Conservation (phyloP, 202 grass and related monocot species). For the Setaria viridis region DNA sequence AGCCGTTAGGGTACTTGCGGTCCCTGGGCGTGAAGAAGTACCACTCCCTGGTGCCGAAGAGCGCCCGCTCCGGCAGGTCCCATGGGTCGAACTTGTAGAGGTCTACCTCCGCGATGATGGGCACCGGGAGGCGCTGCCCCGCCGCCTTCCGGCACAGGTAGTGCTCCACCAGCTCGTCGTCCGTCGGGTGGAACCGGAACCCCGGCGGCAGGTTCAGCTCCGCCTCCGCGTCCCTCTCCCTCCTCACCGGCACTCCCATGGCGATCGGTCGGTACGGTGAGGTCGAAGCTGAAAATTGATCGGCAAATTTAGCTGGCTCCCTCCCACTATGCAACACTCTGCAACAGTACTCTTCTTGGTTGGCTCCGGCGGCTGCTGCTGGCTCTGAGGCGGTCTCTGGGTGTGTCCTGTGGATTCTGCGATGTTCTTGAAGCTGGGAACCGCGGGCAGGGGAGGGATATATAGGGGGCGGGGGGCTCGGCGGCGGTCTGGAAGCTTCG, state of each 20-base stretch:
- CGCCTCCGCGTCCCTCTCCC: slow-evolving; percentile 80
- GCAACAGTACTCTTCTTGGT: no score
- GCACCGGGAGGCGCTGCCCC: slow-evolving; percentile 57
- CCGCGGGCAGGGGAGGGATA: slow-evolving; percentile 16
- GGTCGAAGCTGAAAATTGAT: background rate
- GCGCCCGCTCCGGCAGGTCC: slow-evolving; percentile 75
- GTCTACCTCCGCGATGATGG: slow-evolving; percentile 86
- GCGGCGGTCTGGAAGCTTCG: slow-evolving; percentile 40
- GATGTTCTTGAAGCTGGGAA: slow-evolving; percentile 5
- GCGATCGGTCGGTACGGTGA: background rate
- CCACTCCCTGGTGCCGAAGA: slow-evolving; percentile 76
- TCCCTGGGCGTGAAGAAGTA: slow-evolving; percentile 85
- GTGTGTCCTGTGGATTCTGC: background rate
- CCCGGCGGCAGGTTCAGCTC: slow-evolving; percentile 91
- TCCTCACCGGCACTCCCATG: slow-evolving; percentile 31
- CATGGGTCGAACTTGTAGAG: slow-evolving; percentile 85
- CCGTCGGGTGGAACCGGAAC: slow-evolving; percentile 89
- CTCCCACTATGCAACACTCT: background rate
- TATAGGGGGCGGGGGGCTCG: slow-evolving; percentile 29
- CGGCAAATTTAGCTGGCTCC: background rate
- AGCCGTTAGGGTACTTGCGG: slow-evolving; percentile 84
- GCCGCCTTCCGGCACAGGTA: slow-evolving; percentile 75
- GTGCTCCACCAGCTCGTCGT: slow-evolving; percentile 84
- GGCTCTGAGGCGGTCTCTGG: background rate
- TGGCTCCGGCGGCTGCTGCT: background rate